Percentiles rank a stretch among this genome's conserved stretches.
Conservation (phyloP, 2,329 filamentous ascomycete species). For the Nannizziopsis barbatae region DNA sequence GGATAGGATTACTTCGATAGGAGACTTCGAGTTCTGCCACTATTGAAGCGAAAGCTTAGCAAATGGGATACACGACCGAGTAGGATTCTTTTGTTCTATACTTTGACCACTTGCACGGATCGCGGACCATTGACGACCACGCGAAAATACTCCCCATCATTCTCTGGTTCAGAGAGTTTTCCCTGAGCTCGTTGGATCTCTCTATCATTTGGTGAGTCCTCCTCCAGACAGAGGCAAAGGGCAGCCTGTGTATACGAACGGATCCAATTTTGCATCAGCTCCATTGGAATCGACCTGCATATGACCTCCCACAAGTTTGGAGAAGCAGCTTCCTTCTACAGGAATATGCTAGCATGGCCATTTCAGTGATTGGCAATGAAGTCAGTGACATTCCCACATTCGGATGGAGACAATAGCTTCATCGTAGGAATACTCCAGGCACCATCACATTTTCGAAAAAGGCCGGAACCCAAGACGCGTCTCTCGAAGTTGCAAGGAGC, state of each 20-base stretch:
- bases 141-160: constrained; percentile 29
- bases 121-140: constrained; percentile 17
- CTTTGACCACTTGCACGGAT: constrained; percentile 24
- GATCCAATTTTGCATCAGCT: constrained; percentile 18
- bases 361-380: too few species aligned
- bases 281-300: constrained; percentile 13
- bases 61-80: not conserved
- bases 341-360: too few species aligned
- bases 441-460: too few species aligned
- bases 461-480: too few species aligned
- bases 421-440: too few species aligned
- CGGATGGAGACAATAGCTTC: too few species aligned
- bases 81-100: constrained; percentile 14
- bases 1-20: constrained; percentile 22
- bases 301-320: too few species aligned
- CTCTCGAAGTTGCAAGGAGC: too few species aligned
- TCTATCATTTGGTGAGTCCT: not conserved
- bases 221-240: constrained; percentile 9
- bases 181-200: not conserved
- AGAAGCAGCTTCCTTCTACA: too few species aligned
- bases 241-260: constrained; percentile 13
- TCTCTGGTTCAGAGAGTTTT: constrained; percentile 14
- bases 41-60: constrained; percentile 14
- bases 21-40: constrained; percentile 20
- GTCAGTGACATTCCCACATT: too few species aligned